Percentiles rank a stretch among this genome's conserved stretches.
Evolutionary conservation across 2,329 filamentous ascomycete species (phyloP).

Genomic region (Beauveria sp.): DNA sequence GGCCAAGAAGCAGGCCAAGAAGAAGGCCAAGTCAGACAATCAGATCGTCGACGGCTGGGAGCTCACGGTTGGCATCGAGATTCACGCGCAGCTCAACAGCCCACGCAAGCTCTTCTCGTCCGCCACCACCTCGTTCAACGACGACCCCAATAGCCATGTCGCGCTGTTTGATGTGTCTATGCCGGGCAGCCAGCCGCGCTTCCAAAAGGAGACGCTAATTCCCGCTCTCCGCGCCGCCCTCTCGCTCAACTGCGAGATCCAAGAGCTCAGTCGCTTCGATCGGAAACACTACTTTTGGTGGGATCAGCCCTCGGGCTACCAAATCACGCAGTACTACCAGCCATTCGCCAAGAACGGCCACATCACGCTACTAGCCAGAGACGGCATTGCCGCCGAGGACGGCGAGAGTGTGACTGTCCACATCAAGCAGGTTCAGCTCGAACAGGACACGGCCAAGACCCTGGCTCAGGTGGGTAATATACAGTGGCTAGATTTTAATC

Average conservation of each 20-base stretch:
- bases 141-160: slow-evolving; percentile 76
- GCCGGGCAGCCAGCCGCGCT: slow-evolving; percentile 79
- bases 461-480: slow-evolving; percentile 65
- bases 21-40: slow-evolving; percentile 35
- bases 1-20: slow-evolving; percentile 55
- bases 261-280: slow-evolving; percentile 76
- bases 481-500: slow-evolving; percentile 86
- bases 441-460: slow-evolving; percentile 96
- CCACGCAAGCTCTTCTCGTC: slow-evolving; percentile 81
- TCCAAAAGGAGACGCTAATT: slow-evolving; percentile 75
- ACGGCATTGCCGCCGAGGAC: slow-evolving; percentile 71
- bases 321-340: slow-evolving; percentile 93
- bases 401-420: slow-evolving; percentile 64
- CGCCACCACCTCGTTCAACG: slow-evolving; percentile 56
- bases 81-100: slow-evolving; percentile 93
- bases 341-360: slow-evolving; percentile 62
- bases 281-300: slow-evolving; percentile 99
- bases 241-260: slow-evolving; percentile 72
- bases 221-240: slow-evolving; percentile 87
- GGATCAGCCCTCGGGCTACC: slow-evolving; percentile 93
- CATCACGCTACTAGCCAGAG: slow-evolving; percentile 62
- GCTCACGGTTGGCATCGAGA: slow-evolving; percentile 91
- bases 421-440: slow-evolving; percentile 92
- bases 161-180: slow-evolving; percentile 83
- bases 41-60: slow-evolving; percentile 69